Evolutionary conservation across 1,284 basidiomycete genomes (phyloP), one percentile per base, ranked within the genome.

Genomic region (Fomes fomentarius): DNA sequence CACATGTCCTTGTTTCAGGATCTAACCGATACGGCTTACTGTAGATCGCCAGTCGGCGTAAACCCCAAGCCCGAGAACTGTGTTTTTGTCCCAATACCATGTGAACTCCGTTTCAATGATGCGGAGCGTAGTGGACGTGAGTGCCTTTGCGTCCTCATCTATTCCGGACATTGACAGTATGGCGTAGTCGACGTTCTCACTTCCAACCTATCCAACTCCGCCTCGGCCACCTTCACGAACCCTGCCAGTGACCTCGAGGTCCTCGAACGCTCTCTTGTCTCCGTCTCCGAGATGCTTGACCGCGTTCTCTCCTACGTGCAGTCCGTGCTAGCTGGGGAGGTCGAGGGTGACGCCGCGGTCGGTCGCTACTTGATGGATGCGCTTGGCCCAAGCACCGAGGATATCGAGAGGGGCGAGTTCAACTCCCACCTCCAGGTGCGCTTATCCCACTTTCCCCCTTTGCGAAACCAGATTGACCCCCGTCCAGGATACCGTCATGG

Each of bases 331-430:
- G 75, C 84, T 0, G 95, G 94, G 24, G 83, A 93, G 64, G 79
- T 81, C 41, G 77, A 90, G 61, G 93, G 94, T 21, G 92, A 98
- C 74, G 81, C 90, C 46, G 89, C 92, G 12, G 83, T 99, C 33
- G 96, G 96, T 15, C 81, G 94, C 53, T 96, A 96, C 71, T 80
- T 99, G 49, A 90, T 98, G 81, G 92, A 96, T 65, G 94, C 94
- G 6, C 83, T 97, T 39, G 90, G 91, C 52, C 72, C 82, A 35
- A 80, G 79, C 65, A 76, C 83, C 40, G 78, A 87, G 57, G 82
- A 85, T 56, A 69, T 85, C 9, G 87, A 91, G 66, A 85, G 89
- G 69, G 83, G 84, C 41, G 84, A 84, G 15, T 93, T 93, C 76
- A 87, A 90, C 65, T 78, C 80, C 37, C 89, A 84, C 64, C 75